phyloP scores from a whole-genome alignment of 768 basidiomycete genomes.

The Pisolithus marmoratus region DNA sequence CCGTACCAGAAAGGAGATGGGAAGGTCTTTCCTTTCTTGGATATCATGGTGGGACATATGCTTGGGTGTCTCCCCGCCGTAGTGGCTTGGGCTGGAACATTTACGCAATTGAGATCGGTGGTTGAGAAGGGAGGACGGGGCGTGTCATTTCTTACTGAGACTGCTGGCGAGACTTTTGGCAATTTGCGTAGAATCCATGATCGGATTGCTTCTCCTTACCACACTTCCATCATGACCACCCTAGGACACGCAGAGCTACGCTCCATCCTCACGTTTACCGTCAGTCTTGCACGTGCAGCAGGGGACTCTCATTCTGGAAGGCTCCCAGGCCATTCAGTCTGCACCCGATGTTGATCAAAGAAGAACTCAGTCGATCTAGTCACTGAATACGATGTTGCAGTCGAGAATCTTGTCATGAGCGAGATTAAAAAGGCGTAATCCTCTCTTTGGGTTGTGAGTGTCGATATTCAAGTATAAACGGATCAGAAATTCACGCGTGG shows the following conservation, averaged over 20 bases:
- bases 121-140: no score
- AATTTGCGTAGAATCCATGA: no score
- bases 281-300: constrained; percentile 68
- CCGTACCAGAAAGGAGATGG: constrained; percentile 17
- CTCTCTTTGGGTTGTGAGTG: constrained; percentile 77
- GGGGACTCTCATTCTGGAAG: constrained; percentile 70
- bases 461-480: neutral
- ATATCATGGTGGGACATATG: neutral
- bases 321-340: constrained; percentile 66
- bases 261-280: constrained; percentile 61
- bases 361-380: constrained; percentile 94
- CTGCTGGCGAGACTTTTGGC: no score
- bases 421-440: constrained; percentile 63
- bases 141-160: no score
- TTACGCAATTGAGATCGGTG: no score
- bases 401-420: constrained; percentile 77
- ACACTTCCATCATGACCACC: constrained; percentile 21
- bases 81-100: no score
- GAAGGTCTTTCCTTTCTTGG: constrained; percentile 24
- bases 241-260: constrained; percentile 44
- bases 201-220: no score
- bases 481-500: neutral
- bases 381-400: constrained; percentile 89
- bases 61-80: neutral
- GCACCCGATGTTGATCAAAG: constrained; percentile 63